A percentile compares a stretch with the other conserved stretches of the same genome.
These are phyloP conservation scores for Fusarium dlaminii DNA, from an alignment of 2,329 filamentous ascomycete genomes.

Conservation along the genomic window DNA sequence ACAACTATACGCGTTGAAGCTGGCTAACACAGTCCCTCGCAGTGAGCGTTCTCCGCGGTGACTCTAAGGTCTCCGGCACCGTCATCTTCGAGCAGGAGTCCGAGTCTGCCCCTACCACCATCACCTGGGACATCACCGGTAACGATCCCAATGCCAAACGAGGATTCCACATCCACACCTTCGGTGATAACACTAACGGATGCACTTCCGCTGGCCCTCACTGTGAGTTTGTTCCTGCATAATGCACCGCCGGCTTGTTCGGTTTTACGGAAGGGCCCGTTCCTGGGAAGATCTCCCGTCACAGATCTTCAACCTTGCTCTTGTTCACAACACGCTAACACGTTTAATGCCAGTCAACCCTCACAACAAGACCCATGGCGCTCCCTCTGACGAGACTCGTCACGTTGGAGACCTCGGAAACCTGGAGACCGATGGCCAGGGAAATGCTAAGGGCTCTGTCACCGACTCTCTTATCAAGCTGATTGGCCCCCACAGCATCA, in stretches of 20 bases:
- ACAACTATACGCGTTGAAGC: neutral
- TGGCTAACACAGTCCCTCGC: conserved; percentile 40
- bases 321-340: conserved; percentile 13
- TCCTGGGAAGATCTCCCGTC: neutral
- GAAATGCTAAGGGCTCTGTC: conserved; percentile 84
- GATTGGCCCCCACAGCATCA: conserved; percentile 93
- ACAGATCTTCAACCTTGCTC: neutral
- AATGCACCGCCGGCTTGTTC: neutral
- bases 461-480: conserved; percentile 90
- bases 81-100: conserved; percentile 93
- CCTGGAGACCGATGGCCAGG: conserved; percentile 93
- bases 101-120: conserved; percentile 83
- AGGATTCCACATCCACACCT: conserved; percentile 98
- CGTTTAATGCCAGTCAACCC: conserved; percentile 81
- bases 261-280: neutral
- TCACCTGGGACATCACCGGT: conserved; percentile 92
- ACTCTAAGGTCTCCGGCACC: conserved; percentile 93
- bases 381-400: conserved; percentile 81
- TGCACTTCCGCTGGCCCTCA: conserved; percentile 98
- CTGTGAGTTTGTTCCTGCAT: conserved; percentile 68
- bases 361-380: conserved; percentile 89
- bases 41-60: conserved; percentile 98
- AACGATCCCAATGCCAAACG: conserved; percentile 95
- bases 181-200: conserved; percentile 99
- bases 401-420: conserved; percentile 99